Conservation (phyloP, 2,329 filamentous ascomycete species). For the Truncatella angustata region DNA sequence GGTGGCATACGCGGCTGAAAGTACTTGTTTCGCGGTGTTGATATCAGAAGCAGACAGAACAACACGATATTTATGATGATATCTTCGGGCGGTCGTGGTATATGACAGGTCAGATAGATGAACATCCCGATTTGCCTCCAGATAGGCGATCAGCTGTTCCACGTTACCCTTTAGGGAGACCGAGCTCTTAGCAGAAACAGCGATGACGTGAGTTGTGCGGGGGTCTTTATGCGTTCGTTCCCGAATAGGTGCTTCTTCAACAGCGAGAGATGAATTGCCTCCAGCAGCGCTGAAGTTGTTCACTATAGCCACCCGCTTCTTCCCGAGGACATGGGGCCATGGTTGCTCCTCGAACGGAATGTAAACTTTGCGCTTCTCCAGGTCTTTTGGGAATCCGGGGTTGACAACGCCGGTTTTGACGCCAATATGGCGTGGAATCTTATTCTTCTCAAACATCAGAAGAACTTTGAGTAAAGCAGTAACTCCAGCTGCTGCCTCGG, state of each 20-base stretch:
- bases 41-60: constrained; percentile 19
- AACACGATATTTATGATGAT: constrained; percentile 31
- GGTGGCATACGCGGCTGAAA: constrained; percentile 9
- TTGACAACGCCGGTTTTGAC: constrained; percentile 49
- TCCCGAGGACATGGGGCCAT: constrained; percentile 26
- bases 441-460: constrained; percentile 37
- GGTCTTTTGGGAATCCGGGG: constrained; percentile 37
- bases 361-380: constrained; percentile 36
- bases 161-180: constrained; percentile 42
- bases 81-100: constrained; percentile 49
- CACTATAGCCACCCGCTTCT: constrained; percentile 23
- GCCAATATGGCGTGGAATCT: constrained; percentile 48
- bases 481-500: constrained; percentile 41
- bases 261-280: constrained; percentile 52
- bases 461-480: constrained; percentile 40
- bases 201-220: constrained; percentile 39
- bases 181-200: constrained; percentile 44
- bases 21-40: no score
- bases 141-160: constrained; percentile 36
- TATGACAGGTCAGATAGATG: constrained; percentile 48
- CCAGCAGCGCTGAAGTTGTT: constrained; percentile 58
- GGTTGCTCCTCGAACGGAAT: constrained; percentile 35
- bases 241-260: constrained; percentile 43
- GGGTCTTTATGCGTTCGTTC: constrained; percentile 29
- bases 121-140: constrained; percentile 36